These are phyloP conservation scores for Didymella keratinophila DNA, from an alignment of 2,329 filamentous ascomycete species.

Conservation along the genomic window DNA sequence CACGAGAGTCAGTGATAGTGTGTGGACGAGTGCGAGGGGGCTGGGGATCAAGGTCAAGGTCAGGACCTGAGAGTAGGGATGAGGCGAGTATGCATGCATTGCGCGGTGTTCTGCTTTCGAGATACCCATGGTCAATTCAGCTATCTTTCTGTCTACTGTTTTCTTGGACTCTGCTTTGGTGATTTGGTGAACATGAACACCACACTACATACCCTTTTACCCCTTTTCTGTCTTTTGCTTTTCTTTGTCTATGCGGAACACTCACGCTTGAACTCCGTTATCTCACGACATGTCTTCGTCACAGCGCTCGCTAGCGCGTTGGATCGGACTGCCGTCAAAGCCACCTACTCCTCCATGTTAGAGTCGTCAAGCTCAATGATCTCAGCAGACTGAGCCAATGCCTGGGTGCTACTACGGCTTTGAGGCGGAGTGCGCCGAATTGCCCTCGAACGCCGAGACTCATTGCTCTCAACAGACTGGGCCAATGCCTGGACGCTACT, in stretches of 20 bases:
- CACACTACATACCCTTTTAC: background rate
- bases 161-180: background rate
- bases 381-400: too few relatives aligned
- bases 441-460: too few relatives aligned
- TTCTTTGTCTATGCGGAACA: background rate
- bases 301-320: too few relatives aligned
- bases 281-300: too few relatives aligned
- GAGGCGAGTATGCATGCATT: slow-evolving; percentile 20
- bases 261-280: background rate
- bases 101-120: slow-evolving; percentile 30
- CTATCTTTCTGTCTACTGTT: background rate
- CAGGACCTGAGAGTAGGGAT: slow-evolving; percentile 6
- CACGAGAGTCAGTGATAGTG: slow-evolving; percentile 72
- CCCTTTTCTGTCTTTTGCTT: background rate
- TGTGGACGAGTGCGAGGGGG: slow-evolving; percentile 73
- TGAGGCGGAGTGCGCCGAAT: too few relatives aligned
- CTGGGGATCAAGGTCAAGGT: slow-evolving; percentile 53
- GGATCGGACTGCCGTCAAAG: too few relatives aligned
- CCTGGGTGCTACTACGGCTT: too few relatives aligned
- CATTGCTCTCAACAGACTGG: too few relatives aligned
- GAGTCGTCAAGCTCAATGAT: too few relatives aligned
- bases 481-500: too few relatives aligned
- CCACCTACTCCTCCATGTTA: too few relatives aligned
- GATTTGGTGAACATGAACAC: background rate
- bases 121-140: slow-evolving; percentile 38